These are phyloP conservation scores for Pichia sporocuriosa DNA, from an alignment of 805 yeast genomes.

Conservation along the genomic window DNA sequence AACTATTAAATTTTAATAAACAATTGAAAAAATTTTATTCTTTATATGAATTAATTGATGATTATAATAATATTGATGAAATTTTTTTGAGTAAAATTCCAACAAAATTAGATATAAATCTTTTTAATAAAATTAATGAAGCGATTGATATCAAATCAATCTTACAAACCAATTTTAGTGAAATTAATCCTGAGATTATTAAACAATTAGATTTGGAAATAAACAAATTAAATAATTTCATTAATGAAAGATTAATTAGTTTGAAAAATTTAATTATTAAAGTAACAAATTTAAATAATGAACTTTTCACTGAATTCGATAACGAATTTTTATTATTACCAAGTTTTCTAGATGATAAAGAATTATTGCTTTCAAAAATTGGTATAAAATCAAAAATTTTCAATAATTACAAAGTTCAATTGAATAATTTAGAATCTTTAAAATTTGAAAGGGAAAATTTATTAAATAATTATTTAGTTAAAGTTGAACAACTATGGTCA, in stretches of 20 bases:
- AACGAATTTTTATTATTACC: constrained; percentile 6
- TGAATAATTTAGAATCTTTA: constrained; percentile 23
- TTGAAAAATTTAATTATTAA: constrained; percentile 3
- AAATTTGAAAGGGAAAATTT: constrained; percentile 33
- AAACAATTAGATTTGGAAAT: constrained; percentile 26
- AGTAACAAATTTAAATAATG: constrained; percentile 4
- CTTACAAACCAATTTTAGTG: constrained; percentile 24
- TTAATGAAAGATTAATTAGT: constrained; percentile 3
- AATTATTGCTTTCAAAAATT: constrained; percentile 15
- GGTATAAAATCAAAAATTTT: constrained; percentile 20
- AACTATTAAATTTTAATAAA: constrained; percentile 18
- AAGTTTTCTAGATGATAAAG: constrained; percentile 12
- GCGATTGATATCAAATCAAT: constrained; percentile 24
- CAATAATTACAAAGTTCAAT: constrained; percentile 12
- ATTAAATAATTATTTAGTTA: constrained; percentile 28
- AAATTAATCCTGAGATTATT: constrained; percentile 21
- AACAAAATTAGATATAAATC: constrained; percentile 18
- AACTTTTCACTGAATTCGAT: constrained; percentile 8
- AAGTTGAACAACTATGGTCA: constrained; percentile 38
- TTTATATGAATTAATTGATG: constrained; percentile 18
- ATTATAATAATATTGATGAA: constrained; percentile 10
- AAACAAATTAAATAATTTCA: constrained; percentile 18
- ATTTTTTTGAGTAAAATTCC: constrained; percentile 22
- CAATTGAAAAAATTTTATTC: constrained; percentile 22
- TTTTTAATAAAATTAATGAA: constrained; percentile 14